Base-by-base conservation (phyloP, 345 rosid genomes). In the Arabidopsis arenosa region DNA sequence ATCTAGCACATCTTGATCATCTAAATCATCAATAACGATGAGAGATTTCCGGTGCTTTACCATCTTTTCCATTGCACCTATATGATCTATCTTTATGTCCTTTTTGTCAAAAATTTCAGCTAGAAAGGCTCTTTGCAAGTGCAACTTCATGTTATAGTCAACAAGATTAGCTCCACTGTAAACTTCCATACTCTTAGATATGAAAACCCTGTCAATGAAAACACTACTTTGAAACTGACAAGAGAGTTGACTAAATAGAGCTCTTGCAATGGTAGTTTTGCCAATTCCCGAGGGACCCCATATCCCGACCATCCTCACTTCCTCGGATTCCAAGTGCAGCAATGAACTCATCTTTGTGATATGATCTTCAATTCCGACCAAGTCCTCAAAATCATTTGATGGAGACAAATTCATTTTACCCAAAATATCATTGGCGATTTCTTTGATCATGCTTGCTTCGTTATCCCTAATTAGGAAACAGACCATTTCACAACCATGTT, bases 21-120 rank as follows among this genome's bases (percentile, higher is more conserved):
- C 83, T 12, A 88, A 83, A 70, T 90, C 90, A 54, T 90, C 91
- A 2, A 88, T 62, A 35, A 84, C 77, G 2, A 85, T 43, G 4
- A 85, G 58, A 59, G 78, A 81, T 17, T 21, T 73, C 18, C 33
- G 59, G 5, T 70, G 80, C 2, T 9, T n/a, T 23, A 72, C 9
- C 26, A 55, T 28, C 11, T 10, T 17, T 4, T 0, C 44, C 1
- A 41, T 0, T 17, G 37, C 63, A 15, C 64, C 45, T 33, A 68
- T 1, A 8, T n/a, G 35, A 47, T 35, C 6, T 35, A 40, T 9
- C 61, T 62, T 75, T 36, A 87, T 74, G 26, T 7, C 7, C 1
- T 1, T 3, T 9, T 35, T 59, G 26, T 40, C 7, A 18, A 80
- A 10, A 23, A 56, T 0, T 6, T 3, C 11, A 4, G 2, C 41